Percentiles rank a stretch among this genome's conserved stretches.
phyloP scores from a whole-genome alignment of 2,329 filamentous ascomycete genomes.

The Sporothrix brasiliensis region DNA sequence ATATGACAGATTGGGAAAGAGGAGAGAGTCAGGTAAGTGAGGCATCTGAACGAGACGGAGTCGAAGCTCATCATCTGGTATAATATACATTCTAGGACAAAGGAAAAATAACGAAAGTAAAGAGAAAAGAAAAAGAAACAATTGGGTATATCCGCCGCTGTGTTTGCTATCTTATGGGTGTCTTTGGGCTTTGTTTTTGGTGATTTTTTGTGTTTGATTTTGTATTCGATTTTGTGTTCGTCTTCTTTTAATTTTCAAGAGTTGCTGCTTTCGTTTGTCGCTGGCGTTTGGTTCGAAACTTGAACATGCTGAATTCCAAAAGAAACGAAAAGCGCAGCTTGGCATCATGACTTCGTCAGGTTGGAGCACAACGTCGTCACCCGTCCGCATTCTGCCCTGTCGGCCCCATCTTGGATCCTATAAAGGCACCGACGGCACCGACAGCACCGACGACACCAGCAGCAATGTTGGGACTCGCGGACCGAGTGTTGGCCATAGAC shows the following conservation, averaged over 20 bases:
- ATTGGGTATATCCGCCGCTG: constrained; percentile 28
- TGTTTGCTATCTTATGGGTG: neutral
- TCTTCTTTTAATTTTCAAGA: neutral
- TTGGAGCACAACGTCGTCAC: neutral
- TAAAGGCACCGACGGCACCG: constrained; percentile 26
- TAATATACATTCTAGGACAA: constrained; percentile 19
- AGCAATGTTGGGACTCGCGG: constrained; percentile 43
- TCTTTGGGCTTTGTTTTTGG: constrained; percentile 3
- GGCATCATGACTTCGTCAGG: constrained; percentile 21
- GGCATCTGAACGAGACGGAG: neutral
- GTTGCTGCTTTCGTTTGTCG: neutral
- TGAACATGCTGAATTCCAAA: neutral
- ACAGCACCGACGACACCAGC: constrained; percentile 25
- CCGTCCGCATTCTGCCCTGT: neutral
- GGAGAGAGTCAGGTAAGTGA: neutral
- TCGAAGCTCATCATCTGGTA: constrained; percentile 18
- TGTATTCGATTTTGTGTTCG: neutral
- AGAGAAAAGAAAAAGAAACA: neutral
- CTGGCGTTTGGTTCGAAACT: neutral
- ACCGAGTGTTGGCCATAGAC: constrained; percentile 49
- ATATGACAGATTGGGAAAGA: constrained; percentile 7
- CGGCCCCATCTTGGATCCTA: constrained; percentile 27
- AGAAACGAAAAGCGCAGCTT: neutral
- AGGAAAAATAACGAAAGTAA: constrained; percentile 10
- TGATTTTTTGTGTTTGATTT: neutral